Percentiles rank a stretch among this genome's conserved stretches.
Evolutionary conservation across 345 rosid genomes (phyloP).

Genomic region (Abelmoschus esculentus): DNA sequence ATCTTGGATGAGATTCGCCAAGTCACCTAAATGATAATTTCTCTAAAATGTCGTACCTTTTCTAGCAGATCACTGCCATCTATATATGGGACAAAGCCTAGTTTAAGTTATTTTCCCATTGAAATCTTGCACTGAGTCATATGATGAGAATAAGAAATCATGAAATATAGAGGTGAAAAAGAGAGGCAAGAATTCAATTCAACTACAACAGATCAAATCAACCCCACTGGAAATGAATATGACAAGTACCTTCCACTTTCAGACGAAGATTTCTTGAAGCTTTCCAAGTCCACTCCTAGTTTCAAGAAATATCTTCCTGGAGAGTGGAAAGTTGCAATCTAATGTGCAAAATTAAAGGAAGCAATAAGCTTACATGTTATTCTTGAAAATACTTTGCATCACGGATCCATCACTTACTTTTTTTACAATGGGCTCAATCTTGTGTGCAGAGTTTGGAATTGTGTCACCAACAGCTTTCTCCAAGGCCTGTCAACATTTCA

Average conservation of each 20-base stretch:
- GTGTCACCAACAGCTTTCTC: conserved; percentile 74
- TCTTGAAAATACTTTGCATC: conserved; percentile 17
- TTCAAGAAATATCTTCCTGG: conserved; percentile 76
- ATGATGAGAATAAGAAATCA: background rate
- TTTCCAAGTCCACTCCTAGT: conserved; percentile 52
- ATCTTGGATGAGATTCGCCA: background rate
- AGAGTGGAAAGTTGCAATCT: conserved; percentile 84
- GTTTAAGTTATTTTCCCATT: background rate
- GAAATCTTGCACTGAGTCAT: background rate
- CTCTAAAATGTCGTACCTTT: background rate
- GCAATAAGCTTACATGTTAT: conserved; percentile 17
- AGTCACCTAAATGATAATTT: background rate
- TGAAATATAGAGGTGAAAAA: background rate
- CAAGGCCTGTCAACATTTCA: conserved; percentile 40
- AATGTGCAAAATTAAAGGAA: conserved; percentile 31
- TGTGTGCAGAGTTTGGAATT: conserved; percentile 50
- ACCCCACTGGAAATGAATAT: conserved; percentile 9
- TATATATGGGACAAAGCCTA: background rate
- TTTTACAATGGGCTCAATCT: conserved; percentile 64
- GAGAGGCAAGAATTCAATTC: background rate
- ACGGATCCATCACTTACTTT: conserved; percentile 43
- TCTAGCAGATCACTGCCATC: background rate
- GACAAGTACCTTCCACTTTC: conserved; percentile 65
- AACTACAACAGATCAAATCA: background rate
- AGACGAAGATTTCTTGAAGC: conserved; percentile 50